Base-by-base conservation (phyloP, 331 rosid genomes). In the Ulmus americana region DNA sequence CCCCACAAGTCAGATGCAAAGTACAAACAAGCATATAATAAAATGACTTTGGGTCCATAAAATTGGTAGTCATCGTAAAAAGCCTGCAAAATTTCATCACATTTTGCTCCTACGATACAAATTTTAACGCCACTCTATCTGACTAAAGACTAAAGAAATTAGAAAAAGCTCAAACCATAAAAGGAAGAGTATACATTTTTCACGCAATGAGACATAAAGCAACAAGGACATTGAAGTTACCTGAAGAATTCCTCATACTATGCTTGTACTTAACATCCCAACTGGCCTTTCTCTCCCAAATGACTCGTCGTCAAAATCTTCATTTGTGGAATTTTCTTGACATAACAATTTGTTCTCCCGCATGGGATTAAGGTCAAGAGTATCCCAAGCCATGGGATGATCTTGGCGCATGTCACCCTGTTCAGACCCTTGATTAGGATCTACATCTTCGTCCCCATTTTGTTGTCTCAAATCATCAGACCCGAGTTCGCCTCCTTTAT, bases 301-400 rank as follows among this genome's bases (percentile, higher is more conserved):
- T 49, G 95, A 61, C 67, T 87, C 96, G 53, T 90, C 96, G 42
- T 77, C 99, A 74, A 85, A 87, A 75, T 85, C 97, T 84, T 90
- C 96, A 74, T 87, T 87, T 59, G 85, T 84, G 47, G 96, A 90
- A 69, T 90, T 87, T 76, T 94, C 97, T 82, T 90, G 99, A 76
- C 99, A 90, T 49, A 94, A 64, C 76, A 83, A 77, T 70, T 75
- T 81, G 72, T 71, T 73, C 65, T 84, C 92, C 11, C 55, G 72
- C 28, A 65, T 64, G 66, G 90, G 76, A 68, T 82, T 85, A 60
- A 80, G 59, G 69, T 65, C 86, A 74, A 75, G 83, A 76, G 86
- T 51, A 45, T 82, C 88, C 96, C 91, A 87, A 62, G 75, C 77
- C 78, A 82, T 63, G 68, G 90, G 67, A 69, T 74, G 71, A 42